Conservation (phyloP, 2,329 filamentous ascomycete species). For the Paraphoma sp. region DNA sequence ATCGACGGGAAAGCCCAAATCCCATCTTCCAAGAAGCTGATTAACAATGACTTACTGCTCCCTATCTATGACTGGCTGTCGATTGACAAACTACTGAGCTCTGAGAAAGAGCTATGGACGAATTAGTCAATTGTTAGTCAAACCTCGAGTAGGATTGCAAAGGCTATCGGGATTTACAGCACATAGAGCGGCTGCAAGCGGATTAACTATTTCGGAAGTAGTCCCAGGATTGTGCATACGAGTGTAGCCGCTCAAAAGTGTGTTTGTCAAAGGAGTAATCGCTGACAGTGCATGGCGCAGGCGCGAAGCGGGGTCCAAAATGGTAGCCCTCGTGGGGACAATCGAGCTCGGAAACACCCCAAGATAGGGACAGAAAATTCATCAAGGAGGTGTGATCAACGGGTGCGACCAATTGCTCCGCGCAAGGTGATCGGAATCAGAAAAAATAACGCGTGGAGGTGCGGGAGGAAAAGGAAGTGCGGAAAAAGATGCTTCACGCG, state of each 20-base stretch:
- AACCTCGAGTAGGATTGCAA: not conserved
- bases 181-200: conserved; percentile 3
- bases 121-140: conserved; percentile 6
- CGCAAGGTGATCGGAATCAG: not conserved
- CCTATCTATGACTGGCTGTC: not conserved
- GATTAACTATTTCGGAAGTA: not conserved
- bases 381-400: not conserved
- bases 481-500: conserved; percentile 7
- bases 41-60: conserved; percentile 14
- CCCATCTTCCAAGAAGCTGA: conserved; percentile 14
- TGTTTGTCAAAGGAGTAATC: conserved; percentile 31
- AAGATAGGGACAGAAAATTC: not conserved
- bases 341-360: not conserved
- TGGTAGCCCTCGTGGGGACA: not conserved
- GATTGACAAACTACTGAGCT: not conserved
- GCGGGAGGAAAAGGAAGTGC: conserved; percentile 5
- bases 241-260: not conserved
- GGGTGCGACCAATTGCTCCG: not conserved
- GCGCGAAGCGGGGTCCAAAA: not conserved
- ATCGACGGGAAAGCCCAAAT: not conserved
- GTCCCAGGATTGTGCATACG: not conserved
- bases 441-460: conserved; percentile 12
- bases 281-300: conserved; percentile 34
- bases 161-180: not conserved
- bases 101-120: not conserved